These are phyloP conservation scores for Salix brachista DNA, from an alignment of 345 rosid genomes.

Conservation along the genomic window DNA sequence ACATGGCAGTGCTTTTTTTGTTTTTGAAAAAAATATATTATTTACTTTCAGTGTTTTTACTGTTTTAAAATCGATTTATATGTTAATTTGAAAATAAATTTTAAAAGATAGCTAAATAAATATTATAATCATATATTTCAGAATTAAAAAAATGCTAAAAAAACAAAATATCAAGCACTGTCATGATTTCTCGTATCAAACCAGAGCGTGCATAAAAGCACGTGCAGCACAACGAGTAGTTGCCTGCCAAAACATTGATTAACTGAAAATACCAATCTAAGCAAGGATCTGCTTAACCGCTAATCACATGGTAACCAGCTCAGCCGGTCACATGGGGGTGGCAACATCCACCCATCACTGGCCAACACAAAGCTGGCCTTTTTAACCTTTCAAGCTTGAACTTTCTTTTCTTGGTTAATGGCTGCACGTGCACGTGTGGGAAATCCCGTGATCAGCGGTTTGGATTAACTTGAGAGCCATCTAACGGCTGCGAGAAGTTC, in stretches of 20 bases:
- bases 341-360: slow-evolving; percentile 18
- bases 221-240: slow-evolving; percentile 32
- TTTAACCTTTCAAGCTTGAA: not conserved
- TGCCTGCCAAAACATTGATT: slow-evolving; percentile 12
- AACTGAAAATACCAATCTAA: slow-evolving; percentile 16
- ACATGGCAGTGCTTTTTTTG: no score
- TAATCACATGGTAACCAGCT: slow-evolving; percentile 62
- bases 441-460: slow-evolving; percentile 18
- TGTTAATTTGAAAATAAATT: no score
- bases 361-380: not conserved
- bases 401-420: slow-evolving; percentile 23
- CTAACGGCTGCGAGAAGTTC: slow-evolving; percentile 16
- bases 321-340: slow-evolving; percentile 49
- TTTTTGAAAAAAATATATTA: no score
- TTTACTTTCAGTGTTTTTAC: no score
- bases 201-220: slow-evolving; percentile 7
- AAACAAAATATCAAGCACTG: no score
- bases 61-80: no score
- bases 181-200: not conserved
- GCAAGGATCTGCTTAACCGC: slow-evolving; percentile 25
- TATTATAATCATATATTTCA: no score
- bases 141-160: no score
- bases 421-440: slow-evolving; percentile 45
- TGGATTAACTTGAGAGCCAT: not conserved
- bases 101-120: no score